These are phyloP conservation scores for Bipolaris zeicola DNA, from an alignment of 2,329 filamentous ascomycete species.

Conservation along the genomic window DNA sequence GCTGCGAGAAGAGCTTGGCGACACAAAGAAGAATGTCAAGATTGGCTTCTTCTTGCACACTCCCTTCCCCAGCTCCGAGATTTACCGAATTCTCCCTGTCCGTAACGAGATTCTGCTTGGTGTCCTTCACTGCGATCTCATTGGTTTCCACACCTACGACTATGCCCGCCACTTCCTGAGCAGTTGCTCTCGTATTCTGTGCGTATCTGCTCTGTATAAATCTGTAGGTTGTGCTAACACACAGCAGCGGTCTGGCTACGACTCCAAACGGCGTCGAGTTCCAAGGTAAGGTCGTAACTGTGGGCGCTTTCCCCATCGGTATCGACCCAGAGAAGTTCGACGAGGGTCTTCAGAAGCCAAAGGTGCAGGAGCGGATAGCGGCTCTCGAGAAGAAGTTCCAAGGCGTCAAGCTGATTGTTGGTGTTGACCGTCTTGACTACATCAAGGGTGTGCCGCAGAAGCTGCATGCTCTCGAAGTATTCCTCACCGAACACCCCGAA, in stretches of 20 bases:
- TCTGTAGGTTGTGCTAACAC: constrained; percentile 12
- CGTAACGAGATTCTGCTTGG: constrained; percentile 86
- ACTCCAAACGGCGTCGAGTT: constrained; percentile 94
- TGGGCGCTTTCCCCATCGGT: constrained; percentile 95
- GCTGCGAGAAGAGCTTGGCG: constrained; percentile 86
- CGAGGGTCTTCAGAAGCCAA: constrained; percentile 82
- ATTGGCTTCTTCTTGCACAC: constrained; percentile 99
- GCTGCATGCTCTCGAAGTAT: constrained; percentile 92
- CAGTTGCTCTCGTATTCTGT: constrained; percentile 92
- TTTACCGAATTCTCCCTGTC: constrained; percentile 93
- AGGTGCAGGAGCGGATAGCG: constrained; percentile 85
- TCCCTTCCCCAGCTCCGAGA: constrained; percentile 94
- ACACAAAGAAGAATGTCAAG: constrained; percentile 86
- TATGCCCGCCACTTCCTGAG: constrained; percentile 98
- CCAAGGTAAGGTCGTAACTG: constrained; percentile 83
- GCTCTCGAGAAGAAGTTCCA: constrained; percentile 88
- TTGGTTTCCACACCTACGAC: constrained; percentile 98
- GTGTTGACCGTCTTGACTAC: constrained; percentile 95
- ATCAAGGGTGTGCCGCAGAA: constrained; percentile 99
- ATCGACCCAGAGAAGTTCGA: constrained; percentile 98
- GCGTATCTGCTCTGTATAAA: constrained; percentile 40
- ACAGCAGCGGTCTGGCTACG: constrained; percentile 66
- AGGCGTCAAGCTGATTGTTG: constrained; percentile 94
- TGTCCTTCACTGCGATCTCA: constrained; percentile 89
- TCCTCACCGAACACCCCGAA: constrained; percentile 94